These are phyloP conservation scores for Aspergillus sparsus DNA, from an alignment of 495 filamentous ascomycete genomes.

Conservation along the genomic window DNA sequence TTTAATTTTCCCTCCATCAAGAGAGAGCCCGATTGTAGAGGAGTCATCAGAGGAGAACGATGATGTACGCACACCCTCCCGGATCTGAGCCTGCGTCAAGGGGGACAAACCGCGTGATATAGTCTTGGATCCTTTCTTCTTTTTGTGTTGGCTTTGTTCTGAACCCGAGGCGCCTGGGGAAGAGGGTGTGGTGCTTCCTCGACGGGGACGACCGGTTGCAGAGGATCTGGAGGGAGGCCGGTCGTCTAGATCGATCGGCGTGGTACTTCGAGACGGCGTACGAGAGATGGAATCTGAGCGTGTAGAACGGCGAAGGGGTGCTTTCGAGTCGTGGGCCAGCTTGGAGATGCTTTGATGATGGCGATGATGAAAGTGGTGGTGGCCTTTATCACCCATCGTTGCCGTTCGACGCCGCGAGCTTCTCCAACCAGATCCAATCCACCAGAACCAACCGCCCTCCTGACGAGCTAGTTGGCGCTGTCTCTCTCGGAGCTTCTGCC, in stretches of 20 bases:
- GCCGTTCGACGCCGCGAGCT: constrained; percentile 51
- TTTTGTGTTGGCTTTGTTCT: constrained; percentile 35
- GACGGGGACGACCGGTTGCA: constrained; percentile 37
- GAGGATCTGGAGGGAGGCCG: constrained; percentile 44
- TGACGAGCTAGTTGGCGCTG: constrained; percentile 65
- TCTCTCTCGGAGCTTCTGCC: constrained; percentile 63
- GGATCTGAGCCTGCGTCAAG: constrained; percentile 46
- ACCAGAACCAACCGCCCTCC: constrained; percentile 81
- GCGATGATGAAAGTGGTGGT: constrained; percentile 36
- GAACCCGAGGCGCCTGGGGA: constrained; percentile 27
- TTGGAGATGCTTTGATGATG: constrained; percentile 39
- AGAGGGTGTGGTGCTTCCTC: constrained; percentile 34
- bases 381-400: constrained; percentile 28
- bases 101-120: constrained; percentile 43
- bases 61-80: constrained; percentile 41
- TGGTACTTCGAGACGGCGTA: constrained; percentile 52
- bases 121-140: constrained; percentile 39
- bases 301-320: constrained; percentile 37
- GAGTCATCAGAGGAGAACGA: constrained; percentile 46
- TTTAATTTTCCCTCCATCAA: constrained; percentile 30
- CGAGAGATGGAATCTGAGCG: constrained; percentile 51
- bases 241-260: constrained; percentile 44
- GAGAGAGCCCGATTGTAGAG: constrained; percentile 22
- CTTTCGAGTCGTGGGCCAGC: constrained; percentile 37
- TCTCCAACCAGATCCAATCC: constrained; percentile 62